A percentile compares a stretch with the other conserved stretches of the same genome.
Evolutionary conservation across 2,329 filamentous ascomycete species (phyloP).

Genomic region (Penicillium sp.): DNA sequence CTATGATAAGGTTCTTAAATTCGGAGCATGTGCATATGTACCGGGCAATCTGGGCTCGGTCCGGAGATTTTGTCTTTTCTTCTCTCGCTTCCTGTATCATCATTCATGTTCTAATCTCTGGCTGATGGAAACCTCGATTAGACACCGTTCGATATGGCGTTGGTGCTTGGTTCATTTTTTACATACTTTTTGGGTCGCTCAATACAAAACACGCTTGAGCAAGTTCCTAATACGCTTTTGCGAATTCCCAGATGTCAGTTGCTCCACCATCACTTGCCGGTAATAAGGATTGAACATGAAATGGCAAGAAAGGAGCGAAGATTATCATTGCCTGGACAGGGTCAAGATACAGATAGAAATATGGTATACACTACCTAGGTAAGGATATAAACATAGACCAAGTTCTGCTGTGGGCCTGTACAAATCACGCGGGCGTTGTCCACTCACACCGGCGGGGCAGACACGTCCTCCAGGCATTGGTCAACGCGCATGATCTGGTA

Average conservation of each 20-base stretch:
- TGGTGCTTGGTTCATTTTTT: not conserved
- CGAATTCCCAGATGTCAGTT: not conserved
- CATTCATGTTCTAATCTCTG: not conserved
- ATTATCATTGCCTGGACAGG: not conserved
- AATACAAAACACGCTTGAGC: not conserved
- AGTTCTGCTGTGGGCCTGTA: not conserved
- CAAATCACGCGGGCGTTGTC: not conserved
- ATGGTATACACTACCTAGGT: not conserved
- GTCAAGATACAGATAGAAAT: not conserved
- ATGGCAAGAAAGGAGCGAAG: not conserved
- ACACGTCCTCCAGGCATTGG: constrained; percentile 63
- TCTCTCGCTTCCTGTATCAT: not conserved
- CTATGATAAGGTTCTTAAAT: not conserved
- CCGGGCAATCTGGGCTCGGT: not conserved
- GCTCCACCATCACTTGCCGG: not conserved
- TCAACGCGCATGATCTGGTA: constrained; percentile 66
- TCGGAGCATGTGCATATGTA: not conserved
- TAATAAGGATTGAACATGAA: not conserved
- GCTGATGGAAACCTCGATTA: not conserved
- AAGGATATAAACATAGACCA: constrained; percentile 1
- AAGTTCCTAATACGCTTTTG: not conserved
- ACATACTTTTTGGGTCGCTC: not conserved
- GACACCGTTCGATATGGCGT: constrained; percentile 1
- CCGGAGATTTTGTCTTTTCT: not conserved
- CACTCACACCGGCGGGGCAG: constrained; percentile 21